These are phyloP conservation scores for Epicoccum nigrum DNA, from an alignment of 2,329 filamentous ascomycete species.

Conservation along the genomic window DNA sequence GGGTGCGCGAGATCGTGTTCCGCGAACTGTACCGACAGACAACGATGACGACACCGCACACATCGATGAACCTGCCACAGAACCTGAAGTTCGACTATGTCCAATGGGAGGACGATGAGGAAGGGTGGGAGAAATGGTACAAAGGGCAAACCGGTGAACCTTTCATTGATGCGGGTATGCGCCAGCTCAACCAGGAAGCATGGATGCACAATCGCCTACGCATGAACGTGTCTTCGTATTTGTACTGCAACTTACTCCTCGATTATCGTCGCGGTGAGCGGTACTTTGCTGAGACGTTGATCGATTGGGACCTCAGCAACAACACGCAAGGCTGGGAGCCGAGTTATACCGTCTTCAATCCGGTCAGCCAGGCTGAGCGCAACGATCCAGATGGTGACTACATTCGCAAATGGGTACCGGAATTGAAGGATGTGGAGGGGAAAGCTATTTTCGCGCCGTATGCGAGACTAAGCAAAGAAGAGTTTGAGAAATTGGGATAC, in stretches of 20 bases:
- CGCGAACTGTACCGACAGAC: conserved; percentile 59
- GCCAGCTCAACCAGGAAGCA: conserved; percentile 56
- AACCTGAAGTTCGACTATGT: conserved; percentile 60
- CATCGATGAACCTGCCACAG: conserved; percentile 57
- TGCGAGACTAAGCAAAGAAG: conserved; percentile 51
- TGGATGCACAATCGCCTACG: conserved; percentile 61
- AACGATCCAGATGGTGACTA: conserved; percentile 49
- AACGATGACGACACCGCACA: conserved; percentile 55
- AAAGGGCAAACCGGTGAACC: conserved; percentile 56
- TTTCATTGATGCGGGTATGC: conserved; percentile 60
- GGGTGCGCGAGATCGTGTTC: conserved; percentile 60
- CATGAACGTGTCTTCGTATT: conserved; percentile 58
- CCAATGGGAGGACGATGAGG: conserved; percentile 58
- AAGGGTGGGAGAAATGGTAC: conserved; percentile 58
- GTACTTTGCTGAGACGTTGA: conserved; percentile 58
- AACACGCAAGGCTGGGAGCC: conserved; percentile 62
- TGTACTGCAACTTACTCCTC: conserved; percentile 57
- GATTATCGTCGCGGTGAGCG: conserved; percentile 58
- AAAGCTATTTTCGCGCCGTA: conserved; percentile 59
- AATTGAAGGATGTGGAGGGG: conserved; percentile 49
- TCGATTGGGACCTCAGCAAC: conserved; percentile 57
- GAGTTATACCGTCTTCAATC: conserved; percentile 57
- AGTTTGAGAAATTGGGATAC: conserved; percentile 57
- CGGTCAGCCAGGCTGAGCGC: conserved; percentile 47
- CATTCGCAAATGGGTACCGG: conserved; percentile 48